These are phyloP conservation scores for Komagataella mondaviorum DNA, from an alignment of 805 yeast genomes.

Conservation along the genomic window DNA sequence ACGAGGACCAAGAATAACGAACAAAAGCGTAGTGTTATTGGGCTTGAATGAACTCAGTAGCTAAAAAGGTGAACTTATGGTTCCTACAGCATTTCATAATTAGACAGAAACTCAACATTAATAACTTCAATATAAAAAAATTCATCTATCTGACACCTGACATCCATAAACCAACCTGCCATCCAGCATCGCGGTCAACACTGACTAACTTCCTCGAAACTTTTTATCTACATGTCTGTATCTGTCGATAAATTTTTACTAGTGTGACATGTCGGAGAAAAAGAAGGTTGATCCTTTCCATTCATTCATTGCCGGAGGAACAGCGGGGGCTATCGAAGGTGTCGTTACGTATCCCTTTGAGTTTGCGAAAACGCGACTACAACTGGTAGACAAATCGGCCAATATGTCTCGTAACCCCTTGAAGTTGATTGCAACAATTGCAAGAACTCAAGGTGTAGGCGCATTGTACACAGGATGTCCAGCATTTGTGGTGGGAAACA, in stretches of 20 bases:
- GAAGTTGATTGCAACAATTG: conserved; percentile 61
- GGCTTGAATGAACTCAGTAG: background rate
- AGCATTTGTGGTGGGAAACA: conserved; percentile 90
- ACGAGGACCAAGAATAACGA: background rate
- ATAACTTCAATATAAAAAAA: background rate
- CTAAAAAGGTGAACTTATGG: background rate
- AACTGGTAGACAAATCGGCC: conserved; percentile 55
- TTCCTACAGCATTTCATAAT: background rate
- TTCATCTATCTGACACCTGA: background rate
- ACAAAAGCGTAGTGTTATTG: background rate
- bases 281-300: conserved; percentile 42
- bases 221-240: background rate
- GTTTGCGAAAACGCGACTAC: conserved; percentile 90
- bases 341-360: conserved; percentile 91
- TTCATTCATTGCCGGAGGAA: conserved; percentile 89
- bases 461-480: conserved; percentile 92
- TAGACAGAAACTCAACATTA: background rate
- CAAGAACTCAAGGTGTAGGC: conserved; percentile 63
- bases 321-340: conserved; percentile 95
- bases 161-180: background rate
- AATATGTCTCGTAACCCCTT: conserved; percentile 73
- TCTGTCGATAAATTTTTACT: background rate
- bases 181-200: background rate
- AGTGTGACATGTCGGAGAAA: background rate
- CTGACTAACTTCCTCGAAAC: background rate